Evolutionary conservation across 352 stramenopile genomes (phyloP).

Genomic region (Peronospora farinosa): DNA sequence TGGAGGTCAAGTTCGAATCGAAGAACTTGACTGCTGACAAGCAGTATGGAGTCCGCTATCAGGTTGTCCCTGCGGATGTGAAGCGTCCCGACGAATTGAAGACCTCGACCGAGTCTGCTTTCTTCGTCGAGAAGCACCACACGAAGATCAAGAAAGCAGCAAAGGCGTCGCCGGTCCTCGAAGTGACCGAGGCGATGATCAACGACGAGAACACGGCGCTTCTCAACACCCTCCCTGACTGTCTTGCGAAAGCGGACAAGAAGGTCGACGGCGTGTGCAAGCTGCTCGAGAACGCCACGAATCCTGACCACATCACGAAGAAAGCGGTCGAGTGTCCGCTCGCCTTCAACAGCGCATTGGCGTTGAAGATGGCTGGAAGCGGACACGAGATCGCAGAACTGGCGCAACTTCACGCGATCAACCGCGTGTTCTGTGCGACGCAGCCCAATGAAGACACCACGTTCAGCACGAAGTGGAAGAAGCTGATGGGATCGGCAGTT

Average conservation of each 20-base stretch:
- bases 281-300: neutral
- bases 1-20: neutral
- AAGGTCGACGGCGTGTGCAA: neutral
- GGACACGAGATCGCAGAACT: neutral
- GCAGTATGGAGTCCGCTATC: neutral
- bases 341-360: neutral
- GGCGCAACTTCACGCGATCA: neutral
- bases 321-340: too few species aligned
- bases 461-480: neutral
- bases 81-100: neutral
- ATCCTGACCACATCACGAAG: too few species aligned
- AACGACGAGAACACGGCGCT: neutral
- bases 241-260: neutral
- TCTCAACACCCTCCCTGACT: neutral
- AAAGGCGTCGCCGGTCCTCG: neutral
- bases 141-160: neutral
- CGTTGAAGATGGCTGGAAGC: neutral
- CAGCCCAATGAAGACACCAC: neutral
- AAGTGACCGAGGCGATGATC: neutral
- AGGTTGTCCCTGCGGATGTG: neutral
- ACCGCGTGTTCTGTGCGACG: neutral
- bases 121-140: neutral
- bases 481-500: neutral
- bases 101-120: neutral
- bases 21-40: neutral